Evolutionary conservation across 257 asterid genomes (phyloP).

Genomic region (Rhazya stricta): DNA sequence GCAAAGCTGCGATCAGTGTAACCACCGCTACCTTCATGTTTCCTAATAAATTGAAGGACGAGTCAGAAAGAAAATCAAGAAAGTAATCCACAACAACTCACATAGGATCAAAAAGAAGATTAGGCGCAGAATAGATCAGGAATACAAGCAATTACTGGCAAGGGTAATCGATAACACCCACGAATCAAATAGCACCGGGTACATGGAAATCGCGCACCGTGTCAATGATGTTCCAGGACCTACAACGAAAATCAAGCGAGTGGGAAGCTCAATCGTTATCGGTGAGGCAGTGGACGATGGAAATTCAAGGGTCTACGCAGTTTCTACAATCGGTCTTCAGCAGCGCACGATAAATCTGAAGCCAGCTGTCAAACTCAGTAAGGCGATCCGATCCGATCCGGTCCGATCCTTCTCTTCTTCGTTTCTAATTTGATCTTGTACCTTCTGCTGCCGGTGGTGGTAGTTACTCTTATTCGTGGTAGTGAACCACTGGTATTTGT

Average conservation of each 20-base stretch:
- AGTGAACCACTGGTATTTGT: background rate
- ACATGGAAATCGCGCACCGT: background rate
- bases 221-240: background rate
- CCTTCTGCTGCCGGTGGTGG: background rate
- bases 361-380: background rate
- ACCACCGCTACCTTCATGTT: conserved; percentile 12
- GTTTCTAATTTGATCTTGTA: background rate
- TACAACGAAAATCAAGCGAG: background rate
- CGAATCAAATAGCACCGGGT: background rate
- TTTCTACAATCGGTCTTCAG: background rate
- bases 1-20: conserved; percentile 5
- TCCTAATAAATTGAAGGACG: background rate
- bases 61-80: background rate
- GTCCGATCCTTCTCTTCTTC: too few relatives aligned
- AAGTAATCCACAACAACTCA: background rate
- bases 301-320: background rate
- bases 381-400: background rate
- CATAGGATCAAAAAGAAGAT: background rate
- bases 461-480: background rate
- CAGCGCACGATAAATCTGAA: background rate
- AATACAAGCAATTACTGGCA: background rate
- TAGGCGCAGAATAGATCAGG: background rate
- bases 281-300: background rate
- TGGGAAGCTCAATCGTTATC: background rate
- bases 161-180: background rate